Conservation (phyloP, 768 basidiomycete genomes). For the Leccinum pellstonianum region DNA sequence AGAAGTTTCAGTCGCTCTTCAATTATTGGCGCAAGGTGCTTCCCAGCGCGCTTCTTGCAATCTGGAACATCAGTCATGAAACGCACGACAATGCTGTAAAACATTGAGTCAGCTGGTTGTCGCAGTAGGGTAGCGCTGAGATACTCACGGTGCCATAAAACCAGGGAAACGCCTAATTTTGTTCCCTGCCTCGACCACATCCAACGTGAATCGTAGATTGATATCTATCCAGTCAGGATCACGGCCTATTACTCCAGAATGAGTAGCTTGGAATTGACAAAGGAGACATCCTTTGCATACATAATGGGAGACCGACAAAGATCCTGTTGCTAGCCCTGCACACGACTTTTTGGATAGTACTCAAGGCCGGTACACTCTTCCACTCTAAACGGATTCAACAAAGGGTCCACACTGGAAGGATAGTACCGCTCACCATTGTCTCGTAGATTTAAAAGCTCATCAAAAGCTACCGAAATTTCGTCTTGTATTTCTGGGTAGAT, state of each 20-base stretch:
- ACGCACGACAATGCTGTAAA: background rate
- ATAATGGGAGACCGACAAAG: conserved; percentile 45
- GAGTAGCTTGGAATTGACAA: background rate
- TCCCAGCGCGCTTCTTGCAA: background rate
- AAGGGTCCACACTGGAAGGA: background rate
- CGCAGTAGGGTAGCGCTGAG: background rate
- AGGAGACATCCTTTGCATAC: background rate
- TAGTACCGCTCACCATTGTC: conserved; percentile 11
- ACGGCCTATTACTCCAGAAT: background rate
- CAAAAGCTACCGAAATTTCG: conserved; percentile 41
- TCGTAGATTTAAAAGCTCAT: conserved; percentile 33
- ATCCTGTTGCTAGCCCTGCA: conserved; percentile 38
- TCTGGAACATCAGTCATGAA: background rate
- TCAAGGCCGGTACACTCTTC: conserved; percentile 31
- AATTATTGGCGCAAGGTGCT: conserved; percentile 9
- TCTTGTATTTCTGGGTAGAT: conserved; percentile 30
- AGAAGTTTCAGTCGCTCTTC: conserved; percentile 26
- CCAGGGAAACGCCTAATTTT: conserved; percentile 30
- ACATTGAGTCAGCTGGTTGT: too few relatives aligned
- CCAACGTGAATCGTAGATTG: background rate
- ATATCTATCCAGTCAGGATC: background rate
- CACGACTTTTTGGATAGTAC: conserved; percentile 20
- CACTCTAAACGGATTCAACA: conserved; percentile 35
- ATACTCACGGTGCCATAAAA: conserved; percentile 33
- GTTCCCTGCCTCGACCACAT: background rate